Conservation (phyloP, 345 rosid species). For the Cardiospermum halicacabum region DNA sequence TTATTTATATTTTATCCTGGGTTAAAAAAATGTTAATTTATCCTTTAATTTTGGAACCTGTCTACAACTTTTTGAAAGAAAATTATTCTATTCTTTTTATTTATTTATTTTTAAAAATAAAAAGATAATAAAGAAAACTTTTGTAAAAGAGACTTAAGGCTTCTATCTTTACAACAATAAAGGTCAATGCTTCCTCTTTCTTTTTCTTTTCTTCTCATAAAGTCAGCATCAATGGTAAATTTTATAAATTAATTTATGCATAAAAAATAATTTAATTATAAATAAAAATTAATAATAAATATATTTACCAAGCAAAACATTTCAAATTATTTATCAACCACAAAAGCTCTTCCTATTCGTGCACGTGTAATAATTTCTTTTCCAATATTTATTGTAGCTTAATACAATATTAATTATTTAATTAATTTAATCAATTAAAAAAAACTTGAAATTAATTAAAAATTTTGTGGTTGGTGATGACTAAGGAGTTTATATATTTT, state of each 20-base stretch:
- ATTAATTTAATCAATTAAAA: background rate
- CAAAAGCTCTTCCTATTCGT: conserved; percentile 6
- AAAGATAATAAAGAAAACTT: background rate
- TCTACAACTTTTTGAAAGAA: too few species aligned
- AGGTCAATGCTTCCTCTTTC: background rate
- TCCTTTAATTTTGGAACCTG: too few species aligned
- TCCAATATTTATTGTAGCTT: background rate
- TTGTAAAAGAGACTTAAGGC: background rate
- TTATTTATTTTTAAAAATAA: too few species aligned
- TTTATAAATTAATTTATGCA: background rate
- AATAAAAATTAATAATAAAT: background rate
- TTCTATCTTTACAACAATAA: background rate
- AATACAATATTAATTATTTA: background rate
- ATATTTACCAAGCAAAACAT: background rate
- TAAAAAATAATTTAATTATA: background rate
- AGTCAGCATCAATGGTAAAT: background rate
- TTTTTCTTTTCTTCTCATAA: background rate
- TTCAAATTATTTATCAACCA: background rate
- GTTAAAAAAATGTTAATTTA: too few species aligned
- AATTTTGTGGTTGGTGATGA: background rate
- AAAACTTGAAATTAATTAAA: background rate
- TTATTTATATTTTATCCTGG: too few species aligned
- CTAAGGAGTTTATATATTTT: background rate
- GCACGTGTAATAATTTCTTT: conserved; percentile 9
- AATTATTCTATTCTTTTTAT: too few species aligned